phyloP scores from a whole-genome alignment of 805 yeast species.

The Lipomyces mesembrius region DNA sequence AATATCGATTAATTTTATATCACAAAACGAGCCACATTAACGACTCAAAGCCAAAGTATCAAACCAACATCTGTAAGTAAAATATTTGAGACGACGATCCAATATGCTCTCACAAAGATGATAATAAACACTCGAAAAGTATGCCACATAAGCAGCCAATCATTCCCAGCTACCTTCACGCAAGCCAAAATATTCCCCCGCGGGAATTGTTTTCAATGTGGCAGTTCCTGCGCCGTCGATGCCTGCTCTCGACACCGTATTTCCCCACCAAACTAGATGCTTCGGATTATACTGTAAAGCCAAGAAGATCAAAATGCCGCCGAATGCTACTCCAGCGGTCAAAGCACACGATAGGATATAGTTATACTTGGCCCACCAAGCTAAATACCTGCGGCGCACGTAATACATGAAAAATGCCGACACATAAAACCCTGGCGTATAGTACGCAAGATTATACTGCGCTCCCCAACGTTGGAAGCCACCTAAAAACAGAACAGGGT shows the following conservation, averaged over 20 bases:
- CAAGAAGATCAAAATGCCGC: slow-evolving; percentile 62
- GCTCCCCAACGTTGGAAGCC: slow-evolving; percentile 19
- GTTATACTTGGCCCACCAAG: slow-evolving; percentile 79
- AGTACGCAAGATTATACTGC: slow-evolving; percentile 70
- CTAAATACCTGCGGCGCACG: slow-evolving; percentile 57
- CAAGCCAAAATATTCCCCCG: slow-evolving; percentile 22
- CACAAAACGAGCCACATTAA: too few species aligned
- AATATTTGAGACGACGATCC: too few species aligned
- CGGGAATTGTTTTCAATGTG: slow-evolving; percentile 11
- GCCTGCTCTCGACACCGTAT: slow-evolving; percentile 39
- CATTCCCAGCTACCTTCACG: slow-evolving; percentile 17
- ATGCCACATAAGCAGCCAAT: too few species aligned
- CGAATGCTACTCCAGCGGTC: slow-evolving; percentile 68
- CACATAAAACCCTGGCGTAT: slow-evolving; percentile 69
- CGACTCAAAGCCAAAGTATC: too few species aligned
- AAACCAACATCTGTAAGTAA: too few species aligned
- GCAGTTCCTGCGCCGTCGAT: slow-evolving; percentile 23
- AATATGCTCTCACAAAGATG: too few species aligned
- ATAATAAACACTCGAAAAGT: too few species aligned
- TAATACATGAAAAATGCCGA: slow-evolving; percentile 62
- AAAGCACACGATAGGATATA: slow-evolving; percentile 67
- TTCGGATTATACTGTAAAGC: slow-evolving; percentile 51
- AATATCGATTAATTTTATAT: too few species aligned
- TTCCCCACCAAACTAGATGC: slow-evolving; percentile 69
- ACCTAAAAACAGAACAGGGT: slow-evolving; percentile 67